Conservation (phyloP, 148 eudicot species). For the Agrostemma githago region DNA sequence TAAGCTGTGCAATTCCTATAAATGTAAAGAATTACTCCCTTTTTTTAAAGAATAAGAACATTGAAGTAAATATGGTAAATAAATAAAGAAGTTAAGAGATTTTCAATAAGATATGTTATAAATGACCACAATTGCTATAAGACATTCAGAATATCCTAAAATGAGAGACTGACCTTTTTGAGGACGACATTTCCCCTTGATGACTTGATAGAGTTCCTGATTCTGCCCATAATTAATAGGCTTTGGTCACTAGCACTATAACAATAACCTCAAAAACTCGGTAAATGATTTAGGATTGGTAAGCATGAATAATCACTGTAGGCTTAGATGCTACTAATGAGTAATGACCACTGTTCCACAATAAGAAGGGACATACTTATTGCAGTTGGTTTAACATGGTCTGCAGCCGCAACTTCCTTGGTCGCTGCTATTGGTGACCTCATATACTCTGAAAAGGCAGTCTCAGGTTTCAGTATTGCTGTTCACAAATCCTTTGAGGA, state of each 20-base stretch:
- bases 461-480: neutral
- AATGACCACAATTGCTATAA: neutral
- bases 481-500: neutral
- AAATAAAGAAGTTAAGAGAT: too few relatives aligned
- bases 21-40: neutral
- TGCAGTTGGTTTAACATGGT: slow-evolving; percentile 28
- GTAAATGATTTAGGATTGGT: neutral
- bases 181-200: slow-evolving; percentile 20
- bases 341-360: neutral
- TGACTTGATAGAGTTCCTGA: slow-evolving; percentile 42
- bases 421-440: slow-evolving; percentile 13
- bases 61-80: too few relatives aligned
- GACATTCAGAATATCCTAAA: slow-evolving; percentile 10
- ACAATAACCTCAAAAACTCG: neutral
- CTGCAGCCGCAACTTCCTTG: slow-evolving; percentile 24
- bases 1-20: neutral
- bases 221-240: slow-evolving; percentile 22
- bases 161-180: slow-evolving; percentile 25
- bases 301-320: neutral
- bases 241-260: neutral
- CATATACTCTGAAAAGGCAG: slow-evolving; percentile 16
- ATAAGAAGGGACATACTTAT: slow-evolving; percentile 36
- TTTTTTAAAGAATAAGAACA: too few relatives aligned
- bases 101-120: too few relatives aligned
- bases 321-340: neutral